Evolutionary conservation across 2,329 filamentous ascomycete species (phyloP).

Genomic region (Ascochyta fabae): DNA sequence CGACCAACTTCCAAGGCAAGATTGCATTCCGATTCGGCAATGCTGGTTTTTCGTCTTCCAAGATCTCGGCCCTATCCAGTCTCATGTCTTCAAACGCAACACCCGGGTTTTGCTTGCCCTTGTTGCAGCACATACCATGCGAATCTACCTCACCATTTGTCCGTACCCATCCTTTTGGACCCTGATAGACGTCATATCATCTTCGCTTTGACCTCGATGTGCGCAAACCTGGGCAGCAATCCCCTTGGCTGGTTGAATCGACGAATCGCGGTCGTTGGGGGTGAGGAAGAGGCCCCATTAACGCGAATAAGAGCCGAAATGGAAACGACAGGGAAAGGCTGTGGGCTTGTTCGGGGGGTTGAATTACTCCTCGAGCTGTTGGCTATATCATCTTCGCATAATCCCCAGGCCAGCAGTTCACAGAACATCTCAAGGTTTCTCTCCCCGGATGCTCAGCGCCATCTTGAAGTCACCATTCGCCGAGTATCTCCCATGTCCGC

Average conservation of each 20-base stretch:
- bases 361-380: conserved; percentile 14
- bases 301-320: conserved; percentile 19
- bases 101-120: conserved; percentile 29
- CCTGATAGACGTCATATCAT: conserved; percentile 37
- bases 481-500: not conserved
- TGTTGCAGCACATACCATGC: conserved; percentile 9
- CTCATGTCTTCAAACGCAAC: conserved; percentile 3
- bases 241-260: conserved; percentile 35
- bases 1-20: conserved; percentile 21
- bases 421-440: conserved; percentile 8
- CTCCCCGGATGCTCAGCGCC: not conserved
- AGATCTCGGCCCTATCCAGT: conserved; percentile 14
- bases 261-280: conserved; percentile 27
- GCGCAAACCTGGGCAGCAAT: conserved; percentile 3
- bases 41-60: conserved; percentile 14
- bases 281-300: conserved; percentile 7
- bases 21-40: conserved; percentile 12
- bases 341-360: conserved; percentile 19
- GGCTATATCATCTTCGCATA: conserved; percentile 27
- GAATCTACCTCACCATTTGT: conserved; percentile 1
- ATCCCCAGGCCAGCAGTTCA: conserved; percentile 11
- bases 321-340: conserved; percentile 19
- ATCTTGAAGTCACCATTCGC: not conserved
- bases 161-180: not conserved
- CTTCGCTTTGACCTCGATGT: conserved; percentile 27